Base-by-base conservation (phyloP, 495 filamentous ascomycete species). In the Neurospora tetraspora region DNA sequence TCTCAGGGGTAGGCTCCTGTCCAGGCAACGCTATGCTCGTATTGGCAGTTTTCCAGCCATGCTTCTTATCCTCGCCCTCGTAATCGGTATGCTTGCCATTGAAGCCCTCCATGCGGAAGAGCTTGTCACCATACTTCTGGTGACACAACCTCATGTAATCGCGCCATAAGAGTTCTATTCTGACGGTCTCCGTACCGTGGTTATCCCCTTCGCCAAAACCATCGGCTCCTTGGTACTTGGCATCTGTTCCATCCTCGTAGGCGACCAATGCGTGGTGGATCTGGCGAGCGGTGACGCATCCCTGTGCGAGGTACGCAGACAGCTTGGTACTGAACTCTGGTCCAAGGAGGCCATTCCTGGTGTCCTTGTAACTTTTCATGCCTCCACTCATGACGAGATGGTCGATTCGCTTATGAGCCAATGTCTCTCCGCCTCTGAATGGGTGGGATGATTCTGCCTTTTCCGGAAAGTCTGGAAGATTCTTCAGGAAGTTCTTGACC, bases 141-240 rank as follows among this genome's bases (percentile, higher is more conserved):
- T 86, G 86, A 73, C 90, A 90, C 14, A 94, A 85, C 0, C 89
- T 84, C 87, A 93, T 92, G 80, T 93, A 93, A 80, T 93, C 91
- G 5, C 91, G 83, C 90, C 91, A 93, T 1, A 93, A 82, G 1
- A 94, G 83, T 73, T 94, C 90, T 71, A 91, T 90, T 2, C 91
- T 87, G 10, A 93, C 83, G 5, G 80, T 82, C n/a, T 83, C 83
- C 0, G 89, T 91, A n/a, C 91, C 91, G 69, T 88, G 86, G 77
- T 88, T 91, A 75, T 92, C 88, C 4, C 91, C 91, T 31, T 88
- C 82, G 11, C 88, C 90, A 71, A 86, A 91, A 9, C 88, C 90
- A 3, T 78, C 70, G 4, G 80, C 80, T 5, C 77, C 70, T 14
- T 74, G 71, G 8, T 78, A 79, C 4, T 70, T 72, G 40, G 79